Evolutionary conservation across 1,139 yeast species (phyloP).

Genomic region (Blastobotrys capitulatus): DNA sequence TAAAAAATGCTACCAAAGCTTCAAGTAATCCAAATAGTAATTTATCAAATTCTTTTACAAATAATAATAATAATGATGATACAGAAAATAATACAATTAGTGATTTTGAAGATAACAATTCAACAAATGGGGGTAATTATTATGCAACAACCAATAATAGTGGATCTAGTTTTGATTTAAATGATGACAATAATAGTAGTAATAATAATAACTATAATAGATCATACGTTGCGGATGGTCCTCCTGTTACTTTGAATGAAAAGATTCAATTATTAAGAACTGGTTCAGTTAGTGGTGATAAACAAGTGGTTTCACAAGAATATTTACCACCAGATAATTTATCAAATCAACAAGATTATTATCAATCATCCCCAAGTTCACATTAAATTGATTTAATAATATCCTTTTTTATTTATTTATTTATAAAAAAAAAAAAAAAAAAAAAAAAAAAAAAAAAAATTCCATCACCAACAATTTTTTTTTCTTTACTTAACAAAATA

Average conservation of each 20-base stretch:
- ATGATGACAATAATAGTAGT: not conserved
- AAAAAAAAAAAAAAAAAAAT: too few relatives aligned
- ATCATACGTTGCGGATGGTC: constrained; percentile 28
- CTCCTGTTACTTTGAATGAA: constrained; percentile 30
- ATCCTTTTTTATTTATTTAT: not conserved
- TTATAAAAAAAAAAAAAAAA: not conserved
- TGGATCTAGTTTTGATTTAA: not conserved
- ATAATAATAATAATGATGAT: not conserved
- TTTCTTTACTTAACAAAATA: too few relatives aligned
- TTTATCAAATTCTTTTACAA: not conserved
- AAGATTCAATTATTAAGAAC: constrained; percentile 29
- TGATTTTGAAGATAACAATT: not conserved
- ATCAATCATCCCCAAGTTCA: not conserved
- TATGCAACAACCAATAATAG: not conserved
- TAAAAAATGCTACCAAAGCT: constrained; percentile 7
- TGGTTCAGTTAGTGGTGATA: constrained; percentile 17
- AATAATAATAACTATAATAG: not conserved
- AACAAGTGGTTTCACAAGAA: not conserved
- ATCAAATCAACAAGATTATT: not conserved
- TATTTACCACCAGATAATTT: constrained; percentile 4
- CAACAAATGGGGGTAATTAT: not conserved
- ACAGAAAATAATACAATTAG: not conserved
- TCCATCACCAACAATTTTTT: too few relatives aligned
- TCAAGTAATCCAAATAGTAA: not conserved
- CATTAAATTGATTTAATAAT: not conserved